Conservation (phyloP, 495 filamentous ascomycete genomes). For the Echria macrotheca region DNA sequence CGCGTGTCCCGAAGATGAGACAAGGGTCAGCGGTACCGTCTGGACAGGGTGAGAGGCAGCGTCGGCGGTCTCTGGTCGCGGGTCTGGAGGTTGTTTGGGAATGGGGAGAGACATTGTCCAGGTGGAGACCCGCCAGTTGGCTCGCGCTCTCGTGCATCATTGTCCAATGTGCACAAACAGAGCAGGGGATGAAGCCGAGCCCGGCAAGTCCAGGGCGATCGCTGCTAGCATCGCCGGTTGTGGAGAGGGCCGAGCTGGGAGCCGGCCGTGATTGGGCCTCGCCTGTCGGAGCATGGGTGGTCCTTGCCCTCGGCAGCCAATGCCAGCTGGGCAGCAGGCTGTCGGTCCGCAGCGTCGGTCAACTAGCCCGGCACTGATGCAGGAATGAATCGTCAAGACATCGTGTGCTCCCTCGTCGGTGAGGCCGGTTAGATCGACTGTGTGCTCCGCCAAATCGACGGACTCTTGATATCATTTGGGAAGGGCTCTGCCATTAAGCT, state of each 20-base stretch:
- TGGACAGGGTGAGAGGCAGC: neutral
- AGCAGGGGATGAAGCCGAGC: neutral
- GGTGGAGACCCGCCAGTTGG: slow-evolving; percentile 2
- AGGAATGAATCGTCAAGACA: too few relatives aligned
- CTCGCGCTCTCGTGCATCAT: slow-evolving; percentile 4
- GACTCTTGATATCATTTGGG: too few relatives aligned
- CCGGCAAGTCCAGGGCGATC: slow-evolving; percentile 8
- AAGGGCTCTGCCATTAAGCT: too few relatives aligned
- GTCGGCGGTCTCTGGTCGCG: neutral
- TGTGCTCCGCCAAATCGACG: too few relatives aligned
- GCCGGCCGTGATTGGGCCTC: neutral
- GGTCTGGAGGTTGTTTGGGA: neutral
- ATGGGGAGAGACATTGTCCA: slow-evolving; percentile 5
- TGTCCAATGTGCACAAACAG: slow-evolving; percentile 11
- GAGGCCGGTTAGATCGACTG: too few relatives aligned
- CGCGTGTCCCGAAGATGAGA: slow-evolving; percentile 5
- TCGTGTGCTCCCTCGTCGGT: too few relatives aligned
- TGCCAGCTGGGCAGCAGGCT: too few relatives aligned
- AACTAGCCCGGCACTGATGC: too few relatives aligned
- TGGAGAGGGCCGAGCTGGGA: neutral
- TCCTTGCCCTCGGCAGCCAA: neutral
- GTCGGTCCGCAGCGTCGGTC: too few relatives aligned
- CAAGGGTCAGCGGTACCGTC: neutral
- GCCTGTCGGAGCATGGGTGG: neutral
- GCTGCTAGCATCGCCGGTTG: slow-evolving; percentile 6